Base-by-base conservation (phyloP, 2,329 filamentous ascomycete species). In the Fusarium irregulare region DNA sequence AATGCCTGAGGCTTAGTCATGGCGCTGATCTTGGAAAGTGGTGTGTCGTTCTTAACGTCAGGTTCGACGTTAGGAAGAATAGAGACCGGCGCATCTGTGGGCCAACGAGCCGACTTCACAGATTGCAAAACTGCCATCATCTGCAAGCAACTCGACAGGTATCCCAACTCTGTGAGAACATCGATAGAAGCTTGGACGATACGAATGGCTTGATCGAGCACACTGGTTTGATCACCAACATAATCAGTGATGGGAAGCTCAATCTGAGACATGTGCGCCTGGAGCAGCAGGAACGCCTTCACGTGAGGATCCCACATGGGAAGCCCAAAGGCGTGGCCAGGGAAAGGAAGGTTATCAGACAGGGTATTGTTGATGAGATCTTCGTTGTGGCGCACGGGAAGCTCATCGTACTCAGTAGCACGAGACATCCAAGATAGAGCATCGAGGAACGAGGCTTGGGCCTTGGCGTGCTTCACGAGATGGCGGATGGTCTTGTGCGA, bases 261-360 rank as follows among this genome's bases (percentile, higher is more conserved):
- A 72, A 98, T 91, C 60, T 95, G 92, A 21, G 92, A 93, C 88
- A 99, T 97, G 81, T 98, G 94, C 1, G 96, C 94, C 80, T 99
- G 97, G 0, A 99, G 86, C 3, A 99, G 86, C 40, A 99, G 83
- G 83, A 98, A 98, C 0, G 96, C 90, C 80, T 99, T 99, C 77
- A 98, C 93, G 77, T 99, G 96, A 0, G 96, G 96, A 82, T 99
- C 96, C 96, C 96, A 99, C 90, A 99, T 92, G 3, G 95, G 95
- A 42, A 98, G 83, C 12, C 89, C 90, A 55, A 96, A 88, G 6
- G 82, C 79, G 20, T 81, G 81, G 7, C 84, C 87, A 1, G 85
- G 81, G 64, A 88, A 85, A 0, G 94, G 93, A 1, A 99, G 83
- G 67, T 94, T 93, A 61, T 90, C 88, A 9, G 94, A 93, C 6